Percentiles rank a stretch among this genome's conserved stretches.
Evolutionary conservation across 495 filamentous ascomycete species (phyloP).

Genomic region (Aspergillus carlsbadensis): DNA sequence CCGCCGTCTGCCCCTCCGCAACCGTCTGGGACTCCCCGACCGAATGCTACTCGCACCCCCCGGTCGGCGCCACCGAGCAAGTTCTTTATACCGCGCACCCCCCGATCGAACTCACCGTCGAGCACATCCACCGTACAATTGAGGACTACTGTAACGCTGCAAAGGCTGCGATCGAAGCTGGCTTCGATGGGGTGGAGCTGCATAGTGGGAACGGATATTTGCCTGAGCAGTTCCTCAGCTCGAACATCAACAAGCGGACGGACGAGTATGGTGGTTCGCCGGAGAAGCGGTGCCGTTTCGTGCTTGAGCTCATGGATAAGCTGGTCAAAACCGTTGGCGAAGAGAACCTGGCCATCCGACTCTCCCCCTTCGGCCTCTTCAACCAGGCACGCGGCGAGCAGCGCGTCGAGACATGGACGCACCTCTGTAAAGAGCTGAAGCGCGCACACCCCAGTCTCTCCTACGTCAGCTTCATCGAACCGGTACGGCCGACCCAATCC

Average conservation of each 20-base stretch:
- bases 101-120: constrained; percentile 45
- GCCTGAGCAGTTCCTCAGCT: constrained; percentile 47
- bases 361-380: constrained; percentile 50
- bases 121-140: constrained; percentile 38
- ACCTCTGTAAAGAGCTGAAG: constrained; percentile 50
- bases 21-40: constrained; percentile 40
- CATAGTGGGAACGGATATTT: constrained; percentile 54
- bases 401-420: constrained; percentile 51
- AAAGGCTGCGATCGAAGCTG: constrained; percentile 25
- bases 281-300: constrained; percentile 45
- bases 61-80: constrained; percentile 32
- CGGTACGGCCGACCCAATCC: constrained; percentile 23
- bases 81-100: constrained; percentile 44
- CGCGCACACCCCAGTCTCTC: constrained; percentile 42
- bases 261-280: constrained; percentile 49
- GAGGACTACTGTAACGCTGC: constrained; percentile 29
- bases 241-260: constrained; percentile 45
- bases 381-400: constrained; percentile 47
- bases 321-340: constrained; percentile 27
- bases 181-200: constrained; percentile 51
- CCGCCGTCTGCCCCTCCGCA: constrained; percentile 37
- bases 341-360: constrained; percentile 21
- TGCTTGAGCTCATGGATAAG: constrained; percentile 41
- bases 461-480: constrained; percentile 54
- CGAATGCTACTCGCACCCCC: constrained; percentile 36